A percentile compares a stretch with the other conserved stretches of the same genome.
phyloP scores from a whole-genome alignment of 2,329 filamentous ascomycete genomes.

The Rosellinia necatrix region DNA sequence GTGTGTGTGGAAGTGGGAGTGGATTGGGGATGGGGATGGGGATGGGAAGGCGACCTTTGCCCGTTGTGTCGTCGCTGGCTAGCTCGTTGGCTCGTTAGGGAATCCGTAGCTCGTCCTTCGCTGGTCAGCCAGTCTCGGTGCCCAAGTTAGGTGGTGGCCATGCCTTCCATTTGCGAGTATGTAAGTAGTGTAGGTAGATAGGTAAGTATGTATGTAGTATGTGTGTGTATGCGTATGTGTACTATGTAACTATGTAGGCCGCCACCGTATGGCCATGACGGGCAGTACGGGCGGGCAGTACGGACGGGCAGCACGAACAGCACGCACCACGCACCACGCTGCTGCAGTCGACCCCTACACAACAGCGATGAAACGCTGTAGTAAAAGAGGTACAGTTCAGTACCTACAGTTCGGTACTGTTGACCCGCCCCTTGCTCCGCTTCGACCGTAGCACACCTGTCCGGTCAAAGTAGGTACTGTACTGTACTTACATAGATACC shows the following conservation, averaged over 20 bases:
- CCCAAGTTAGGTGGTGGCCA: no score
- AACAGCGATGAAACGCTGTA: background rate
- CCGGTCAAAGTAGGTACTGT: no score
- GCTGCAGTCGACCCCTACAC: background rate
- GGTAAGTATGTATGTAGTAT: no score
- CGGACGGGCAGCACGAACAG: no score
- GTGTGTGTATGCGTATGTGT: no score
- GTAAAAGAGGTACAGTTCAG: background rate
- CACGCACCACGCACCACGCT: background rate
- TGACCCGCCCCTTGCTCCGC: background rate
- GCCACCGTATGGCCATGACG: no score
- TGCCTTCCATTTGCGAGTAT: background rate
- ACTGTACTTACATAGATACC: background rate
- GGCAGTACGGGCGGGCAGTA: no score
- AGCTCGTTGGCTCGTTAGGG: slow-evolving; percentile 3
- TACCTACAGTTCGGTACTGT: background rate
- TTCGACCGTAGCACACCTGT: background rate
- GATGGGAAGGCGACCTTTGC: slow-evolving; percentile 8
- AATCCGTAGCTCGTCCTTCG: no score
- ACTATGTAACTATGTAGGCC: no score
- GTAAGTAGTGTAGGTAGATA: no score
- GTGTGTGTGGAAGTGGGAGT: background rate
- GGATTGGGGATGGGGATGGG: background rate
- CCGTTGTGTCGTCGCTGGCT: slow-evolving; percentile 2
- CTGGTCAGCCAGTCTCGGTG: background rate